A percentile compares a stretch with the other conserved stretches of the same genome.
Evolutionary conservation across 768 basidiomycete species (phyloP).

Genomic region (Mycena chlorophos): DNA sequence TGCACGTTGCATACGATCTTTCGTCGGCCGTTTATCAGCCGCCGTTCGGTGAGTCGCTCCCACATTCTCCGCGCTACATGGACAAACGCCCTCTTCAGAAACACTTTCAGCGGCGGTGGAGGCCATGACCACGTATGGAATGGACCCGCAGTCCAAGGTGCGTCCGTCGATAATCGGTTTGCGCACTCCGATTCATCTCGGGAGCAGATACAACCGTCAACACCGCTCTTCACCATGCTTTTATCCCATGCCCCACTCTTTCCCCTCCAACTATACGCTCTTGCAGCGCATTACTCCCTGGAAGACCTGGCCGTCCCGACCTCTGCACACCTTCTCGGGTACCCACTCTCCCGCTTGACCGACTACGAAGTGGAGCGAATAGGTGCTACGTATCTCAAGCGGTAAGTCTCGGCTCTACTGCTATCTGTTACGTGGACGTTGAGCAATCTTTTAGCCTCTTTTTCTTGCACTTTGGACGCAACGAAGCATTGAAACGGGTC

Average conservation of each 20-base stretch:
- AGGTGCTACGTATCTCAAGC: conserved; percentile 75
- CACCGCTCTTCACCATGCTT: conserved; percentile 59
- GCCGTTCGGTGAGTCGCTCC: conserved; percentile 34
- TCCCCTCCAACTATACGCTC: conserved; percentile 71
- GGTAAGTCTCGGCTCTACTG: conserved; percentile 24
- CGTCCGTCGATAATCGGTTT: not conserved
- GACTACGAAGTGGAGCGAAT: conserved; percentile 72
- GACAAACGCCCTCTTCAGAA: conserved; percentile 24
- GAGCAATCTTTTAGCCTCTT: conserved; percentile 56
- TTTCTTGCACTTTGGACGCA: conserved; percentile 80
- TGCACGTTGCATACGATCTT: conserved; percentile 72
- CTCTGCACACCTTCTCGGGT: conserved; percentile 74
- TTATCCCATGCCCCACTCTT: conserved; percentile 66
- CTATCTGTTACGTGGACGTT: too few species aligned
- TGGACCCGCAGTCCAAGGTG: conserved; percentile 42
- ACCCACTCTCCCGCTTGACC: conserved; percentile 63
- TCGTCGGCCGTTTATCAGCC: conserved; percentile 77
- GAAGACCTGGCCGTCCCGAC: conserved; percentile 74
- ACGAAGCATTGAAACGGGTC: conserved; percentile 79
- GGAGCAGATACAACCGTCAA: conserved; percentile 44
- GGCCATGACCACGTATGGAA: conserved; percentile 59
- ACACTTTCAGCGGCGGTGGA: conserved; percentile 58
- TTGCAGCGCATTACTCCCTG: conserved; percentile 66
- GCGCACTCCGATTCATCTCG: not conserved
- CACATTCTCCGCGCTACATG: not conserved